A percentile compares a stretch with the other conserved stretches of the same genome.
Evolutionary conservation across 2,329 filamentous ascomycete genomes (phyloP).

Genomic region (Fusarium virguliforme): DNA sequence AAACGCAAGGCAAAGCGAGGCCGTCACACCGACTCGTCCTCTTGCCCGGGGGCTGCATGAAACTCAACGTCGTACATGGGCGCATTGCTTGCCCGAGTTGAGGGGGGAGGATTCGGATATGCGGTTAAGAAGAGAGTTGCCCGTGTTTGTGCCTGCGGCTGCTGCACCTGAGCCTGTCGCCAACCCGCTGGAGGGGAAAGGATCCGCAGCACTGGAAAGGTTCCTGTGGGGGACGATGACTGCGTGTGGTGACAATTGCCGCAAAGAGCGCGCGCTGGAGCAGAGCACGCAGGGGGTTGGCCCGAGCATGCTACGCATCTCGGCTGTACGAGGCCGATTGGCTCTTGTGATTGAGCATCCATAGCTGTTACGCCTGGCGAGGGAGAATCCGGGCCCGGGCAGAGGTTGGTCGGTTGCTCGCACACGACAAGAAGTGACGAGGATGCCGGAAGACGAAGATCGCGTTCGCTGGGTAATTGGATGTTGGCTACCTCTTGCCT

Average conservation of each 20-base stretch:
- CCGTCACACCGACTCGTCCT: conserved; percentile 51
- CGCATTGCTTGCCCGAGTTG: conserved; percentile 32
- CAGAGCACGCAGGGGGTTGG: conserved; percentile 26
- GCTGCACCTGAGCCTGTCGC: conserved; percentile 37
- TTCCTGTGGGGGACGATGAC: conserved; percentile 36
- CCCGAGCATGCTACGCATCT: conserved; percentile 21
- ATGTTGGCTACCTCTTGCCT: not conserved
- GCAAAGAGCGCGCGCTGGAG: conserved; percentile 37
- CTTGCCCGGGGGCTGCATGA: conserved; percentile 48
- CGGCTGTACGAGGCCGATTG: conserved; percentile 20
- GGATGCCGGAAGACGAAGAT: not conserved
- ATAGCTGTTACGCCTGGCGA: conserved; percentile 1
- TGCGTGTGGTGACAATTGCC: conserved; percentile 32
- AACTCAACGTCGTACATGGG: conserved; percentile 47
- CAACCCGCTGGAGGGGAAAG: conserved; percentile 39
- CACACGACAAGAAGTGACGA: conserved; percentile 1
- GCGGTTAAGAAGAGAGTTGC: conserved; percentile 17
- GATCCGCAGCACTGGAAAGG: conserved; percentile 41
- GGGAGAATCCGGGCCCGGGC: not conserved
- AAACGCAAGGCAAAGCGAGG: conserved; percentile 43
- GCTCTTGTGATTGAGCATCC: conserved; percentile 4
- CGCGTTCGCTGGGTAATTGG: conserved; percentile 14
- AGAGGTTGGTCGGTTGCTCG: conserved; percentile 13
- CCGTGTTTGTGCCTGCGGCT: conserved; percentile 18
- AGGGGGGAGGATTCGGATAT: conserved; percentile 35